Evolutionary conservation across 305 asterid species (phyloP), one percentile per base, ranked within the genome.

Genomic region (Fraxinus platypoda): DNA sequence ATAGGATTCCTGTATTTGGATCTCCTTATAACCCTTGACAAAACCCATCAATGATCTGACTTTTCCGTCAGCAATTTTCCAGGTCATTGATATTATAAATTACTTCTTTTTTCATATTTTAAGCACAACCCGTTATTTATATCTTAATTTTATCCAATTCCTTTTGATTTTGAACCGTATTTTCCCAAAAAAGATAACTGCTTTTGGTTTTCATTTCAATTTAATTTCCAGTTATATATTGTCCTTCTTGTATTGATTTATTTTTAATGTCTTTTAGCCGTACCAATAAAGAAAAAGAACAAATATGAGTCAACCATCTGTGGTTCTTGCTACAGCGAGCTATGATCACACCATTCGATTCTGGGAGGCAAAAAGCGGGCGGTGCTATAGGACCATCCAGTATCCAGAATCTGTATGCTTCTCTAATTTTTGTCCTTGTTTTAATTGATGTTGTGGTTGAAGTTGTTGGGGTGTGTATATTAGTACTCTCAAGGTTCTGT

Each of bases 281-380:
- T 62, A 62, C 17, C 31, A 74, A 17, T 74, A 38, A 82, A 81
- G 80, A 75, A 76, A 88, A 78, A 77, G 62, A 80, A 66, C 75
- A 75, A 81, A 78, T 78, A 94, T 94, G 97, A 90, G 86, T 75
- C 98, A 93, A 66, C 97, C 99, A 76, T 91, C 99, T 31, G 99
- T 94, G 86, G 93, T 95, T 83, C 85, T 95, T 81, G 99, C 98
- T 3, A 95, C 99, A 9, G 97, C 98, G 68, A 95, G 99, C 92
- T 95, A 95, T 84, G 99, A 95, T 92, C 98, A 94, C 87, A 94
- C 99, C 15, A 95, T 95, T 86, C 92, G 94, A 25, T 94, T 95
- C 79, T 95, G 99, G 99, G 99, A 95, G 83, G 98, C 98, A 0
- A 93, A 93, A 81, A 92, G 93, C 35, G 98, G 97, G 35, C 92